Conservation (phyloP, 495 filamentous ascomycete species). For the Terfezia claveryi region DNA sequence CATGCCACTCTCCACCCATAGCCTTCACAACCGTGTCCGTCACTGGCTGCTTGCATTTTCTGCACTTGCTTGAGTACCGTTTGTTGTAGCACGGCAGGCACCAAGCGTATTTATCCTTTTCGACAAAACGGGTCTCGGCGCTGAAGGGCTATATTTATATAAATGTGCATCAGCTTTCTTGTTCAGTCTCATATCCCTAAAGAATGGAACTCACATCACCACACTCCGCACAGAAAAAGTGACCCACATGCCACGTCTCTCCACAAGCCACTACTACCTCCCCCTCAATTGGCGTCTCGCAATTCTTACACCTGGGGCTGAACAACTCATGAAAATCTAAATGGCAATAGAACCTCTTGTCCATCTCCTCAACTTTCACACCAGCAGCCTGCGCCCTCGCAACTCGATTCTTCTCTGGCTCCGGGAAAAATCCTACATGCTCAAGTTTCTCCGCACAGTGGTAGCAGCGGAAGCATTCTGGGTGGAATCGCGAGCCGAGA, state of each 20-base stretch:
- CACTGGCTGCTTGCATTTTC: conserved; percentile 63
- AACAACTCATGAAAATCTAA: conserved; percentile 93
- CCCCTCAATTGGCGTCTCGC: conserved; percentile 94
- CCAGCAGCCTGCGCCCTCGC: conserved; percentile 43
- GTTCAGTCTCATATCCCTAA: not conserved
- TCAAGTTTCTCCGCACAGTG: conserved; percentile 74
- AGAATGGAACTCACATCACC: conserved; percentile 41
- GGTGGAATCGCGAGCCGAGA: conserved; percentile 60
- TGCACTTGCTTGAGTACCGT: conserved; percentile 68
- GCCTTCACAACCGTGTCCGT: conserved; percentile 71
- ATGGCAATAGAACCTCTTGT: conserved; percentile 81
- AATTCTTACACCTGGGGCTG: conserved; percentile 82
- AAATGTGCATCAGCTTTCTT: conserved; percentile 7
- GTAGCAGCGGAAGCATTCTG: conserved; percentile 78
- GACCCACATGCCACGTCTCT: conserved; percentile 85
- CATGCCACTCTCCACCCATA: conserved; percentile 84
- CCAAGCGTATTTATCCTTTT: conserved; percentile 98
- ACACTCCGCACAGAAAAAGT: conserved; percentile 99
- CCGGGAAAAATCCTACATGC: conserved; percentile 85
- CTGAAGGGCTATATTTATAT: conserved; percentile 2
- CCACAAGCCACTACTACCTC: conserved; percentile 87
- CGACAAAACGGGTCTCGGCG: conserved; percentile 33
- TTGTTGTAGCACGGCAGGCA: conserved; percentile 84
- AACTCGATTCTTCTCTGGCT: conserved; percentile 46
- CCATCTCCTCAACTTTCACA: conserved; percentile 25